Evolutionary conservation across 805 yeast species (phyloP).

Genomic region (Kuraishia molischiana): DNA sequence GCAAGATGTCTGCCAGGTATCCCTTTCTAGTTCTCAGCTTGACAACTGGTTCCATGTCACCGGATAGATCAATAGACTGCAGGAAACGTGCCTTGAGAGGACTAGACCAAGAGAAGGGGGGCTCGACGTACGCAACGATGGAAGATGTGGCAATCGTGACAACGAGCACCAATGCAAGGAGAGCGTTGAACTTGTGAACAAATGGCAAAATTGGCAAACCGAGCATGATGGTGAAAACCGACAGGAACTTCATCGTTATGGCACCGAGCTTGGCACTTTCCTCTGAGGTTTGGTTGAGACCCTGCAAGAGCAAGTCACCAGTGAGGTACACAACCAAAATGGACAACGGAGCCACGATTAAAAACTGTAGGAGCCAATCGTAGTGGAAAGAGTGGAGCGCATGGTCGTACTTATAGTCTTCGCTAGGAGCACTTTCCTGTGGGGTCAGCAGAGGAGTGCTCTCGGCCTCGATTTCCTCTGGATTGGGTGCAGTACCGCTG

Average conservation of each 20-base stretch:
- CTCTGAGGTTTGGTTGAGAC: slow-evolving; percentile 60
- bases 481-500: slow-evolving; percentile 6
- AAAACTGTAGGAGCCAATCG: slow-evolving; percentile 76
- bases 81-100: slow-evolving; percentile 70
- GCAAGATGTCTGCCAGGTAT: slow-evolving; percentile 33
- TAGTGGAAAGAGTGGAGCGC: slow-evolving; percentile 43
- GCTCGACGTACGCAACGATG: slow-evolving; percentile 24
- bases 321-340: slow-evolving; percentile 42
- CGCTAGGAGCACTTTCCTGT: slow-evolving; percentile 6
- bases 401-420: slow-evolving; percentile 14
- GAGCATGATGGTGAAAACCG: slow-evolving; percentile 25
- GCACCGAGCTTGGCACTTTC: slow-evolving; percentile 43
- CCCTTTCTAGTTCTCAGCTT: slow-evolving; percentile 42
- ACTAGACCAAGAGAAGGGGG: slow-evolving; percentile 49
- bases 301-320: slow-evolving; percentile 51
- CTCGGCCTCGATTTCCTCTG: too few relatives aligned
- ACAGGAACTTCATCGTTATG: slow-evolving; percentile 24
- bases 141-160: slow-evolving; percentile 28
- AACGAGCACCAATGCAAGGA: slow-evolving; percentile 31
- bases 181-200: slow-evolving; percentile 52
- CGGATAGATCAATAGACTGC: slow-evolving; percentile 44
- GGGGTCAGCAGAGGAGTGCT: slow-evolving; percentile 21
- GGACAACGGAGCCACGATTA: slow-evolving; percentile 57
- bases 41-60: slow-evolving; percentile 26
- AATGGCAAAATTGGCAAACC: slow-evolving; percentile 56